Evolutionary conservation across 2,329 filamentous ascomycete species (phyloP), one percentile per base, ranked within the genome.

Genomic region (Cladorrhinum sp.): DNA sequence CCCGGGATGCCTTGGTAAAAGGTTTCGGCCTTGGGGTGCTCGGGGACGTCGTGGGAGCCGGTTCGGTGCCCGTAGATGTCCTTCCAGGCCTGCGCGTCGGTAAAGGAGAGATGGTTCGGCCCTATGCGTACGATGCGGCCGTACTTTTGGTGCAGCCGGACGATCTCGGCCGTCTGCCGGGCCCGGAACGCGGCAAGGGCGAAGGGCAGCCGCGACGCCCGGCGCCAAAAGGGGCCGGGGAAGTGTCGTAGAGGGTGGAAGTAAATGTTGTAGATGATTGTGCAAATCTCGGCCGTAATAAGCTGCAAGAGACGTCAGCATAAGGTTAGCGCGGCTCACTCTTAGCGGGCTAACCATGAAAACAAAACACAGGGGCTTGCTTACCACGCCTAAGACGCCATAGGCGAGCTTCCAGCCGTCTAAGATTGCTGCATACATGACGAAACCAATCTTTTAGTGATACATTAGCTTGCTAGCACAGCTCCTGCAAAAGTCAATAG

Each of bases 111-210:
- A 61, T 79, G 75, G 57, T 75, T 69, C 1, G 78, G 78, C 3
- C 70, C 71, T 51, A 78, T 65, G 23, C 79, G 75, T 23, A 81
- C 78, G 2, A 79, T 71, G 2, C 69, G 67, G 13, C 79, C 79
- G 62, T 78, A 77, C 23, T 67, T 65, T 8, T 69, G 59, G 65
- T 78, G 70, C 50, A 74, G 58, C 18, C 61, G 50, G 59, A 62
- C 59, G n/a, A 65, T 56, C 24, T 58, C 29, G 55, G 64, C 62
- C 60, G 78, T 74, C 89, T 96, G 93, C 72, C 93, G 93, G 23
- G 92, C 92, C 2, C 90, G 90, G 53, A 96, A 84, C 66, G 96
- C 95, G 16, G 91, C 91, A 29, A 95, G 81, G 24, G 62, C 57
- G 32, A 49, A 65, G 2, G 68, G 66, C 7, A 69, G 36, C 25